Evolutionary conservation across 2,329 filamentous ascomycete species (phyloP).

Genomic region (Periglandula ipomoeae): DNA sequence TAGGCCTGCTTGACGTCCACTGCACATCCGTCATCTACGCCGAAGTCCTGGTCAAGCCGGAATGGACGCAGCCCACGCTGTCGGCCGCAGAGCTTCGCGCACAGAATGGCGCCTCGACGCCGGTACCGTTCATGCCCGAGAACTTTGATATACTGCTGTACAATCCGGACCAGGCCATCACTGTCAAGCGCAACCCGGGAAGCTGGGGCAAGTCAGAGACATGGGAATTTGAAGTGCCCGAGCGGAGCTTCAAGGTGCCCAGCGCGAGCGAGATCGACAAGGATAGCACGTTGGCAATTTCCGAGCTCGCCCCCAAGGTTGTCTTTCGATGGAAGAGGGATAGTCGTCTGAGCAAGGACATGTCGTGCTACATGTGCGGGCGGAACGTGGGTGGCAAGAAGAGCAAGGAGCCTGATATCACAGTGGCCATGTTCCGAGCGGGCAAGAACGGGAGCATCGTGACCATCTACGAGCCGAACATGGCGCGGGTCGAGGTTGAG

Average conservation of each 20-base stretch:
- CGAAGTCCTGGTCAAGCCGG: constrained; percentile 74
- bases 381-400: constrained; percentile 67
- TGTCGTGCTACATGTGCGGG: constrained; percentile 81
- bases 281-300: constrained; percentile 37
- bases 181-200: constrained; percentile 60
- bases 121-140: constrained; percentile 63
- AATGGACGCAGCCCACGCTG: constrained; percentile 75
- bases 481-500: constrained; percentile 83
- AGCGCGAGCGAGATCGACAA: constrained; percentile 72
- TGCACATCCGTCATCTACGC: constrained; percentile 75
- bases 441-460: constrained; percentile 55
- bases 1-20: constrained; percentile 75
- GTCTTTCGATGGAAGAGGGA: constrained; percentile 87
- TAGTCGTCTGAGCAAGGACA: constrained; percentile 73
- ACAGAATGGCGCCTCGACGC: constrained; percentile 51
- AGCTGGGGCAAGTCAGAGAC: constrained; percentile 71
- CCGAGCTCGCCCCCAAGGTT: constrained; percentile 58
- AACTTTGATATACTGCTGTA: constrained; percentile 82
- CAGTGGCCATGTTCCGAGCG: constrained; percentile 75
- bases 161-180: constrained; percentile 79
- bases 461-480: constrained; percentile 88
- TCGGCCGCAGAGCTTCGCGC: constrained; percentile 71
- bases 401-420: constrained; percentile 90
- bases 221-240: constrained; percentile 91
- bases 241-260: constrained; percentile 73